Evolutionary conservation across 2,329 filamentous ascomycete genomes (phyloP).

Genomic region (Samsoniella hepiali): DNA sequence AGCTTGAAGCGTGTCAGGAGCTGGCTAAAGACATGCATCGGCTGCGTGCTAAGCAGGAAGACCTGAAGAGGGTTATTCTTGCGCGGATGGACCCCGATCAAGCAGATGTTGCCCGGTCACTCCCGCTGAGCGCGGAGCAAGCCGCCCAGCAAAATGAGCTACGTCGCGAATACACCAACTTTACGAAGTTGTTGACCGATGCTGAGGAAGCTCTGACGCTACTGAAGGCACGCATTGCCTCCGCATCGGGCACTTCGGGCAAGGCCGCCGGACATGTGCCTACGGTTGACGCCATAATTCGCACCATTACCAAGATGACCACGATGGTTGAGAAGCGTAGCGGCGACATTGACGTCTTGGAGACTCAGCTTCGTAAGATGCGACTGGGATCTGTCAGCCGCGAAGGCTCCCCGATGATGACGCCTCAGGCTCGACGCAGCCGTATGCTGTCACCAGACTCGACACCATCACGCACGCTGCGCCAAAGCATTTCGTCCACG

Average conservation of each 20-base stretch:
- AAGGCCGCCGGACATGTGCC: constrained; percentile 56
- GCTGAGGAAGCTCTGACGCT: constrained; percentile 77
- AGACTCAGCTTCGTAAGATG: constrained; percentile 78
- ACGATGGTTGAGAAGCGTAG: constrained; percentile 87
- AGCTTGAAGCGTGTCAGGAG: constrained; percentile 65
- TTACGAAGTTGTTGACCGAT: constrained; percentile 71
- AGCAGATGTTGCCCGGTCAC: constrained; percentile 59
- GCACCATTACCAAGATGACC: constrained; percentile 91
- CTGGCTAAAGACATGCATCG: constrained; percentile 67
- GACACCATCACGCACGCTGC: constrained; percentile 40
- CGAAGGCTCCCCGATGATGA: constrained; percentile 42
- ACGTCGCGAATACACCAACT: constrained; percentile 67
- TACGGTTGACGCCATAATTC: constrained; percentile 86
- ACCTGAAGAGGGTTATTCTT: constrained; percentile 73
- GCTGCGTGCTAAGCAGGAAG: constrained; percentile 71
- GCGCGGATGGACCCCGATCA: constrained; percentile 66
- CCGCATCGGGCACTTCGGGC: constrained; percentile 49
- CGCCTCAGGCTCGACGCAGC: constrained; percentile 37
- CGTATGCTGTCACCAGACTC: constrained; percentile 43
- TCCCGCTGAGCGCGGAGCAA: constrained; percentile 82
- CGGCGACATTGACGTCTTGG: constrained; percentile 85
- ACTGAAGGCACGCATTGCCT: constrained; percentile 73
- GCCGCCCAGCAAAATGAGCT: constrained; percentile 79
- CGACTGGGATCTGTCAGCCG: constrained; percentile 47
- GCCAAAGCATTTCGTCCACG: constrained; percentile 35